Base-by-base conservation (phyloP, 1,139 yeast species). In the Blastobotrys serpentis region DNA sequence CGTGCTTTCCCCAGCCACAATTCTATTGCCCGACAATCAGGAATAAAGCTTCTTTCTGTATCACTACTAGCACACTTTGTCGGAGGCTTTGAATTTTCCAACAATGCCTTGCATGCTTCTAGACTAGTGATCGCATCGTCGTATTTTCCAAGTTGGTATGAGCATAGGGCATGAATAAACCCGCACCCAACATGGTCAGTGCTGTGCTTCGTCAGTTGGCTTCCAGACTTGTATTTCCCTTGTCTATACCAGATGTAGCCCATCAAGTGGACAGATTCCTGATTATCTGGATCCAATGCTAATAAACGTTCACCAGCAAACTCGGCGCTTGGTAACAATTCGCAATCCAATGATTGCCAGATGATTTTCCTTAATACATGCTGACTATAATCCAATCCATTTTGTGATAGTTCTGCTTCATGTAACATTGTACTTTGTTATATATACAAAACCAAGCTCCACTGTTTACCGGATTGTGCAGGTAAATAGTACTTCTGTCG, bases 221-320 rank as follows among this genome's bases (percentile, higher is more conserved):
- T 54, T 6, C 86, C 86, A 1, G 88, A 69, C 55, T 82, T 82
- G 65, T 67, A 78, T 56, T 82, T 76, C 10, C 74, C 71, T 53
- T 74, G 77, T 43, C 79, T 78, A 59, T 68, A 78, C 44, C 83
- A 71, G 1, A 84, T 81, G 34, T 83, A 68, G 25, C 85, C 86
- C 63, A 82, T 79, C 39, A 88, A 68, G 62, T 85, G 83, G 7
- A 77, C 61, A 10, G 86, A 75, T 48, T 82, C 85, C 2, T 8
- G 10, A 26, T 46, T 41, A 21, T 63, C 61, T 3, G 75, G 69
- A 50, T 76, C 76, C 45, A 71, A 70, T 1, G 92, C 88, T 22
- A 84, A 62, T 26, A 87, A 70, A 54, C 94, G 73, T 60, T 88
- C 96, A 30, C 86, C 78, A 10, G 92, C 86, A 69, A 88, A 86